A percentile compares a stretch with the other conserved stretches of the same genome.
Conservation (phyloP, 495 filamentous ascomycete species). For the Neurospora hispaniola region DNA sequence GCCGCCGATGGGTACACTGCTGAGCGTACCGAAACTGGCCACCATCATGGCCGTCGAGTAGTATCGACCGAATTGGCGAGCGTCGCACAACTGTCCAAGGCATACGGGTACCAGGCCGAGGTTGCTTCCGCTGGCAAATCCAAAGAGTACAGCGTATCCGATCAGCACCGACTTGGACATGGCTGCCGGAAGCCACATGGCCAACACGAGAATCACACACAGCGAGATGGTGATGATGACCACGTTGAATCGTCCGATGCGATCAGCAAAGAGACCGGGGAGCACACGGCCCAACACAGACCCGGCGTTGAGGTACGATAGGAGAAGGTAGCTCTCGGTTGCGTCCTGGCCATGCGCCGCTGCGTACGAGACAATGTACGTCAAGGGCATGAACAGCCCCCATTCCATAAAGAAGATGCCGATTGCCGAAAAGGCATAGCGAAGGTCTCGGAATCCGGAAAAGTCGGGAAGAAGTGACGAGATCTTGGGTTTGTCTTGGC, state of each 20-base stretch:
- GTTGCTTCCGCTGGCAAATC: conserved; percentile 76
- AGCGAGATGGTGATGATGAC: conserved; percentile 46
- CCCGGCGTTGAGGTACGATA: conserved; percentile 47
- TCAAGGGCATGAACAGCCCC: conserved; percentile 37
- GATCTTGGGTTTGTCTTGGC: conserved; percentile 14
- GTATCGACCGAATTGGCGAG: conserved; percentile 74
- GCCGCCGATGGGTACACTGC: conserved; percentile 81
- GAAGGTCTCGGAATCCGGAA: conserved; percentile 42
- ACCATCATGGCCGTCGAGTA: conserved; percentile 83
- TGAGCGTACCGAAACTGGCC: conserved; percentile 79
- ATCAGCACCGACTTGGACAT: conserved; percentile 50
- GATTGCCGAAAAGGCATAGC: conserved; percentile 42
- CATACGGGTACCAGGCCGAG: conserved; percentile 82
- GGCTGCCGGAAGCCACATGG: conserved; percentile 70
- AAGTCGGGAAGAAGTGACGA: conserved; percentile 38
- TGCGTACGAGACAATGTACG: conserved; percentile 43
- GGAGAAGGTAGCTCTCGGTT: conserved; percentile 50
- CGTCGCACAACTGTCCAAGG: conserved; percentile 81
- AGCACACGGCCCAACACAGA: conserved; percentile 57
- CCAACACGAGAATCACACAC: conserved; percentile 59
- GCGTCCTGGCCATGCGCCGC: conserved; percentile 36
- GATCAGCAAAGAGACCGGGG: conserved; percentile 61
- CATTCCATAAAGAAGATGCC: conserved; percentile 48
- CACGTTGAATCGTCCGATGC: conserved; percentile 40
- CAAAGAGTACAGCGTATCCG: conserved; percentile 68